phyloP scores from a whole-genome alignment of 2,329 filamentous ascomycete species.

The Ophiognomonia clavigignenti-juglandacearum region DNA sequence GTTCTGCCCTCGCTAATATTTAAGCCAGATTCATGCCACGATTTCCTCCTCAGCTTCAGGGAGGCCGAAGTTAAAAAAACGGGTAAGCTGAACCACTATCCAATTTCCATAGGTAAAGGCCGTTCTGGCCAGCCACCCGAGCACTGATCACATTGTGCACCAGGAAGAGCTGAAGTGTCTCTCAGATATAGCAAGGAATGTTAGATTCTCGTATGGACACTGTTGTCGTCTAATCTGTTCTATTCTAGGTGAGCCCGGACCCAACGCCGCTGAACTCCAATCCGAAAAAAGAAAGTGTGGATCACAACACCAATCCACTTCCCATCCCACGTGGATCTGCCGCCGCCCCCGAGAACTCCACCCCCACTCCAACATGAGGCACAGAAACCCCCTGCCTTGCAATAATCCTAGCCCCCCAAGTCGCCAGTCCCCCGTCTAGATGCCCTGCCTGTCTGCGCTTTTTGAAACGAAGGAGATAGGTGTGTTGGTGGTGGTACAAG shows the following conservation, averaged over 20 bases:
- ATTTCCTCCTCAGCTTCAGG: too few species aligned
- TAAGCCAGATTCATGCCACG: too few species aligned
- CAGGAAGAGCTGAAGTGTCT: too few species aligned
- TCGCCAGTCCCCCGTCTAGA: not conserved
- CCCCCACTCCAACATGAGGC: not conserved
- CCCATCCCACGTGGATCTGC: not conserved
- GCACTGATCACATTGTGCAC: not conserved
- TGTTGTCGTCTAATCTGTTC: constrained; percentile 12
- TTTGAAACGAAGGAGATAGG: constrained; percentile 6
- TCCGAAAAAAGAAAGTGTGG: constrained; percentile 3
- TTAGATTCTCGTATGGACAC: constrained; percentile 16
- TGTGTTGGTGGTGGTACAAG: constrained; percentile 3
- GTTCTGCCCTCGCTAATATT: too few species aligned
- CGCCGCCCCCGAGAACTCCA: not conserved
- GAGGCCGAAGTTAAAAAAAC: too few species aligned
- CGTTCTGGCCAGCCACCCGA: too few species aligned
- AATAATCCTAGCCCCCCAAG: not conserved
- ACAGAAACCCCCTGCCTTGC: not conserved
- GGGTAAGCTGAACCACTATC: too few species aligned
- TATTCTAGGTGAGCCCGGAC: constrained; percentile 1
- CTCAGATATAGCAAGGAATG: constrained; percentile 47
- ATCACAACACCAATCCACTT: too few species aligned
- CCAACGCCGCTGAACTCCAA: not conserved
- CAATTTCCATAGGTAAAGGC: too few species aligned
- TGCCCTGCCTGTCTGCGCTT: not conserved